Evolutionary conservation across 1,284 basidiomycete genomes (phyloP).

Genomic region (Leccinum pseudoinsigne): DNA sequence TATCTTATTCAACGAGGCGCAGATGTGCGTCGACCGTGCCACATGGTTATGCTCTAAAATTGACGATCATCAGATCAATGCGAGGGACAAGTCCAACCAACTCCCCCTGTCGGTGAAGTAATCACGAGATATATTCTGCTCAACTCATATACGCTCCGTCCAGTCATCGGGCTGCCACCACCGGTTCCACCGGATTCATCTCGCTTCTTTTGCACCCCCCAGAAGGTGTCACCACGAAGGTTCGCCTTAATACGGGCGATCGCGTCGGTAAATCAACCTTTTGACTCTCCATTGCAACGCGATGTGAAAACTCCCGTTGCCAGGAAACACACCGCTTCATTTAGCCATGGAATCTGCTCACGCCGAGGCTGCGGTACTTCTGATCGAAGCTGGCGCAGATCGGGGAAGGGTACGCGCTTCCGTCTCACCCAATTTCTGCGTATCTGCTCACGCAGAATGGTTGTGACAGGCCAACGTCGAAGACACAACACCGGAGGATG

Average conservation of each 20-base stretch:
- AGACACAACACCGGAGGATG: conserved; percentile 79
- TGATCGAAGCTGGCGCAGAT: conserved; percentile 94
- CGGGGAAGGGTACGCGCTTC: conserved; percentile 67
- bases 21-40: conserved; percentile 78
- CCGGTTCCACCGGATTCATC: conserved; percentile 87
- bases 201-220: conserved; percentile 76
- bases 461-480: conserved; percentile 72
- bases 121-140: not conserved
- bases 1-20: conserved; percentile 84
- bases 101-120: conserved; percentile 68
- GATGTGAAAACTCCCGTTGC: not conserved
- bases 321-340: conserved; percentile 94
- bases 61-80: conserved; percentile 71
- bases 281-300: not conserved
- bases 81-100: conserved; percentile 89
- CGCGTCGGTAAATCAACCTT: conserved; percentile 61
- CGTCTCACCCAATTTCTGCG: not conserved
- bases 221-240: conserved; percentile 66
- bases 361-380: conserved; percentile 82
- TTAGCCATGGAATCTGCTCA: conserved; percentile 94
- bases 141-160: conserved; percentile 7
- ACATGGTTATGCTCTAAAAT: conserved; percentile 36
- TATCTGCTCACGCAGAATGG: conserved; percentile 15
- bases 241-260: conserved; percentile 85
- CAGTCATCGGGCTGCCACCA: conserved; percentile 93